These are phyloP conservation scores for Fusarium beomiforme DNA, from an alignment of 2,329 filamentous ascomycete species.

Conservation along the genomic window DNA sequence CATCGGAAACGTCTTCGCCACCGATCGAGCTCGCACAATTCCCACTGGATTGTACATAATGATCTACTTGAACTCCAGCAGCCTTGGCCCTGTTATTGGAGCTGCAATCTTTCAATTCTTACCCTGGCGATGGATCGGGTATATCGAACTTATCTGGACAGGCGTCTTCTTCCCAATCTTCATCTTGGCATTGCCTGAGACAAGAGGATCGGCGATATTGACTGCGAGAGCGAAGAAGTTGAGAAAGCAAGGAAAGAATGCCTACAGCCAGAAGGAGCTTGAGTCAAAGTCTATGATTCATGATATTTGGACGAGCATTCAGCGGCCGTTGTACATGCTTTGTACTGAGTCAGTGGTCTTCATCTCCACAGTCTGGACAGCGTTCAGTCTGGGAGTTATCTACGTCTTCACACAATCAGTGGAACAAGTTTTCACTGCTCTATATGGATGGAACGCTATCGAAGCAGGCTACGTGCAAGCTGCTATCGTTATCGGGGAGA, in stretches of 20 bases:
- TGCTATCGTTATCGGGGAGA: conserved; percentile 21
- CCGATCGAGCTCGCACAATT: conserved; percentile 10
- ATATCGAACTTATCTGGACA: conserved; percentile 31
- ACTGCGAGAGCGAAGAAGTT: background rate
- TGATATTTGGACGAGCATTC: conserved; percentile 1
- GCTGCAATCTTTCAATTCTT: conserved; percentile 20
- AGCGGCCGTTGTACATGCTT: conserved; percentile 22
- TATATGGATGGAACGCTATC: conserved; percentile 21
- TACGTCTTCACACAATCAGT: conserved; percentile 27
- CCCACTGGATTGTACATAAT: conserved; percentile 22
- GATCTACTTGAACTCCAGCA: conserved; percentile 18
- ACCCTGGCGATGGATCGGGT: conserved; percentile 22
- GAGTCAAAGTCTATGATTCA: conserved; percentile 13
- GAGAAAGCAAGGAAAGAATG: background rate
- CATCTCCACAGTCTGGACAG: conserved; percentile 14
- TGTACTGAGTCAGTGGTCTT: conserved; percentile 20
- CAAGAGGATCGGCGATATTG: conserved; percentile 9
- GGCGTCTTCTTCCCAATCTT: conserved; percentile 24
- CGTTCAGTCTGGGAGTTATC: conserved; percentile 11
- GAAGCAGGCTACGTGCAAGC: conserved; percentile 21
- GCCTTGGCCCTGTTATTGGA: conserved; percentile 19
- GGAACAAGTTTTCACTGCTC: conserved; percentile 8
- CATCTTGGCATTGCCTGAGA: conserved; percentile 24
- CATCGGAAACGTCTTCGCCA: conserved; percentile 15
- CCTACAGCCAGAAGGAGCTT: conserved; percentile 14